Evolutionary conservation across 345 rosid species (phyloP), one percentile per base, ranked within the genome.

Genomic region (Boechera divaricarpa): DNA sequence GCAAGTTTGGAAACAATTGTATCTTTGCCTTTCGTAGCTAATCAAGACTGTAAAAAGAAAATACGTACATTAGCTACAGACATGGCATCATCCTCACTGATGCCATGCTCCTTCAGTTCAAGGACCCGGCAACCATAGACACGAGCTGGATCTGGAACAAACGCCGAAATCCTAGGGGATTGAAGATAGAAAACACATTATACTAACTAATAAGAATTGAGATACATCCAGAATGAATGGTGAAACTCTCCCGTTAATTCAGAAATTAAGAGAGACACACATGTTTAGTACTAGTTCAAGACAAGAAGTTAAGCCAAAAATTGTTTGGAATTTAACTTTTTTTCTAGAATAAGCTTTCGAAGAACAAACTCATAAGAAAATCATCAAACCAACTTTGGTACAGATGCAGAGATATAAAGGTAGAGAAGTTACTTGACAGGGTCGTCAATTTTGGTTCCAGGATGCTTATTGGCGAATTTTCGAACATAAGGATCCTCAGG

Each of bases 141-240:
- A 44, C 96, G 96, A 15, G 97, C 96, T 12, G 90, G 92, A 75
- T 93, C 92, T 5, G 95, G 96, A 24, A 88, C 77, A 73, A 85
- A 89, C 42, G 79, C 79, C 33, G 81, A 70, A 54, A 88, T 80
- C 88, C 99, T 95, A 12, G 0, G n/a, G 4, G 79, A 26, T 70
- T 13, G 33, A 67, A 82, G 66, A 75, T 28, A 44, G 64, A 59
- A 11, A 48, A 29, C 8, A 16, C 29, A 44, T 77, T 44, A 45
- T 11, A 26, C 11, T 21, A 69, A 31, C 28, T 21, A 15, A 13
- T 1, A 12, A 59, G 10, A 10, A 47, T 11, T 10, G 12, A 66
- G 55, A 53, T 32, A 44, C 1, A 54, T 8, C 16, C 32, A 60
- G 8, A 31, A 32, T 33, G 51, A 61, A 38, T 21, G 13, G 56